Evolutionary conservation across 208 protist species (phyloP).

Genomic region (Zelonia costaricensis): DNA sequence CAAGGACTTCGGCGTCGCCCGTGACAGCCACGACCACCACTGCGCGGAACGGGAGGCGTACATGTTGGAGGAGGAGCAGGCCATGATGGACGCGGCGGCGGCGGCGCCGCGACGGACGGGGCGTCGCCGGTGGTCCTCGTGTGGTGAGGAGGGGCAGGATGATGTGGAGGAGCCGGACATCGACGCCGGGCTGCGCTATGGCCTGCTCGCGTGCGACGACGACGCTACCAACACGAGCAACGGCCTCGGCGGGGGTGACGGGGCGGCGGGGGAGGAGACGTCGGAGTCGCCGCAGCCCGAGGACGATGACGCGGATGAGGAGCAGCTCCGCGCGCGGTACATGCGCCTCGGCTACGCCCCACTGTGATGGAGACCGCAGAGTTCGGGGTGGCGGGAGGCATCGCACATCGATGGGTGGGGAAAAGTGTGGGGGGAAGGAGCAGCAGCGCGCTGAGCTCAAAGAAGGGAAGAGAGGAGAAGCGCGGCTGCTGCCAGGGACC

Average conservation of each 20-base stretch:
- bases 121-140: background rate
- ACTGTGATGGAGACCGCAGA: conserved; percentile 2
- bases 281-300: too few relatives aligned
- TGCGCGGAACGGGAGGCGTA: background rate
- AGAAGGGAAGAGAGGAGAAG: too few relatives aligned
- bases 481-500: too few relatives aligned
- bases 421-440: too few relatives aligned
- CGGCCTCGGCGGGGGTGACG: background rate
- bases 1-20: background rate
- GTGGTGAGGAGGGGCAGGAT: background rate
- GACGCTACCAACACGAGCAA: too few relatives aligned
- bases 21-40: background rate
- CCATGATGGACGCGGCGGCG: background rate
- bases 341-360: conserved; percentile 27
- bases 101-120: background rate
- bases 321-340: conserved; percentile 23
- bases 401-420: too few relatives aligned
- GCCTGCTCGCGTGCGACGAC: conserved; percentile 11
- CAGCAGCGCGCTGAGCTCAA: too few relatives aligned
- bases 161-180: conserved; percentile 15
- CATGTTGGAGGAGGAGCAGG: conserved; percentile 13
- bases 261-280: conserved; percentile 9
- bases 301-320: conserved; percentile 13
- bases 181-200: conserved; percentile 19
- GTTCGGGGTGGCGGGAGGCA: background rate